Evolutionary conservation across 805 yeast species (phyloP), one percentile per base, ranked within the genome.

Genomic region (Saccharomyces eubayanus): DNA sequence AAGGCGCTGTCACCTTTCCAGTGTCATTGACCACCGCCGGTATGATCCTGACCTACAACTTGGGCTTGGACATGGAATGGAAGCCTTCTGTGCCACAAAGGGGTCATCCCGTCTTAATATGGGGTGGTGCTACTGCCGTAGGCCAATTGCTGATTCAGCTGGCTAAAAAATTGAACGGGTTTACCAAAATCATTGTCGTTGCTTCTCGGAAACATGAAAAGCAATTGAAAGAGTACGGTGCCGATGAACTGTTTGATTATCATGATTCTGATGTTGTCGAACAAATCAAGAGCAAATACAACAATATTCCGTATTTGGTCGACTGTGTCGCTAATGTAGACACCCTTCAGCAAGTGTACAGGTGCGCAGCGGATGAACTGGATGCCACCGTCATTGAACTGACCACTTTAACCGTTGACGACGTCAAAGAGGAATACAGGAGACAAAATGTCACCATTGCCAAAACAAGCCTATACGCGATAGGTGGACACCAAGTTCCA

Each of bases 101-200:
- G 9, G 73, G 71, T 47, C 72, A 72, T 54, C 71, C 72, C 55
- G 62, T 82, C 41, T 63, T 83, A 50, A 71, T 83, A 48, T 81
- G 85, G 83, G 84, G 85, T 62, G 91, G 86, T 57, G 80, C 88
- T n/a, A 76, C 87, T 24, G 77, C 85, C 21, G 75, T 84, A 10
- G 90, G 89, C 28, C 73, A 72, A 50, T 48, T 72, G 24, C 80
- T 82, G 9, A 76, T 83, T 53, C 91, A 86, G 72, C 57, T 83
- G 47, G 85, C 85, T 20, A 79, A 78, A 59, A 62, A 72, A 31
- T 55, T 78, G 24, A 57, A 62, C 40, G 81, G 79, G 11, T 75
- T 64, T 60, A 54, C 61, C 10, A 74, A 73, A 48, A 77, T 80
- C 50, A 67, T 77, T 50, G 77, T 77, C 2, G 77, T 80, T 47